Conservation (phyloP, 2,329 filamentous ascomycete species). For the Trichoderma breve region DNA sequence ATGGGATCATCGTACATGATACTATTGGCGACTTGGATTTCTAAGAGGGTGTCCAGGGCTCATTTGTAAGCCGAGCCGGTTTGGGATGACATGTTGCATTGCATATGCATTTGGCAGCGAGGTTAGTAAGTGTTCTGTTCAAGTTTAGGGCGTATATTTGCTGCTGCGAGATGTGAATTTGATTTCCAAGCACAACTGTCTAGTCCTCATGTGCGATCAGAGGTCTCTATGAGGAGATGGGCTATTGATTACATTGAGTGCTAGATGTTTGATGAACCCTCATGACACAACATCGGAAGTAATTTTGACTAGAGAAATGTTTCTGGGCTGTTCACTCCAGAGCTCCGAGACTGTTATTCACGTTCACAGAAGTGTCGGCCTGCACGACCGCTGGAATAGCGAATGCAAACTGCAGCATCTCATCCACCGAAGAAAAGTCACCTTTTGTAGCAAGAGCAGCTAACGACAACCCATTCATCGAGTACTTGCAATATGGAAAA, state of each 20-base stretch:
- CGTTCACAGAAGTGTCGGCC: not conserved
- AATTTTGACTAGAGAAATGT: not conserved
- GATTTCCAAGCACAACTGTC: not conserved
- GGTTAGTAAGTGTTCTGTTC: not conserved
- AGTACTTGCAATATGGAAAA: not conserved
- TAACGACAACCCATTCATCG: not conserved
- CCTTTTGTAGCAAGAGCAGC: not conserved
- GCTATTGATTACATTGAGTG: not conserved
- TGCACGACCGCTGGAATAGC: not conserved
- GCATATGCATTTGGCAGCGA: not conserved
- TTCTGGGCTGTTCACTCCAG: not conserved
- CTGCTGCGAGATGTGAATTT: not conserved
- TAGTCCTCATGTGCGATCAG: not conserved
- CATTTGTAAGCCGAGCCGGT: not conserved
- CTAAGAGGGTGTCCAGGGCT: not conserved
- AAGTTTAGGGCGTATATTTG: not conserved
- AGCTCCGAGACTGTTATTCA: not conserved
- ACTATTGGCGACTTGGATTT: not conserved
- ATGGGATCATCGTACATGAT: not conserved
- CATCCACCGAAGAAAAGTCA: not conserved
- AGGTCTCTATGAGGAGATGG: not conserved
- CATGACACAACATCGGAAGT: not conserved
- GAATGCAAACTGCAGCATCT: not conserved
- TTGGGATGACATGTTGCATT: not conserved
- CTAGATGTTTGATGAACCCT: not conserved